Evolutionary conservation across 2,329 filamentous ascomycete species (phyloP).

Genomic region (Phyllosticta capitalensis): DNA sequence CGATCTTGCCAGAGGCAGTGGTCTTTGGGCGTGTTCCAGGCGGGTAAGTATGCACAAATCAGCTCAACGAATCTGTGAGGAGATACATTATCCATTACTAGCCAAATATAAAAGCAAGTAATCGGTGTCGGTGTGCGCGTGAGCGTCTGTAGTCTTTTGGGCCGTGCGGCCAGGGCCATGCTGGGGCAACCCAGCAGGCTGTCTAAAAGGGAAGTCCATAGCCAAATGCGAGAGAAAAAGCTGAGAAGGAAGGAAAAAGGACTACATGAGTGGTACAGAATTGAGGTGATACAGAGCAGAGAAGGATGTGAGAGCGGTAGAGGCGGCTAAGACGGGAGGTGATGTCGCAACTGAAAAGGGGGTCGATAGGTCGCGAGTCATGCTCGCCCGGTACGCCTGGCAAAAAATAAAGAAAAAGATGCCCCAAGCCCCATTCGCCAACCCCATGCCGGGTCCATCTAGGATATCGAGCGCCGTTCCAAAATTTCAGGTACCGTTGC

Average conservation of each 20-base stretch:
- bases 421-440: constrained; percentile 10
- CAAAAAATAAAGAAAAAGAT: not conserved
- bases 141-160: not conserved
- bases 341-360: not conserved
- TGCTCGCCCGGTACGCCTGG: constrained; percentile 3
- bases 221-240: not conserved
- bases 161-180: not conserved
- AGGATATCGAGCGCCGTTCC: constrained; percentile 11
- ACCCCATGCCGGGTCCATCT: constrained; percentile 7
- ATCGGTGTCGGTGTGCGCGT: not conserved
- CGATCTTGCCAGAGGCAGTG: not conserved
- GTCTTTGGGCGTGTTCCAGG: not conserved
- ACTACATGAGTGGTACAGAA: not conserved
- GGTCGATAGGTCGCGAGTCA: not conserved
- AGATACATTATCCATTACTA: not conserved
- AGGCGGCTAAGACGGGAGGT: not conserved
- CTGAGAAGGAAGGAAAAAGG: not conserved
- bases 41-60: not conserved
- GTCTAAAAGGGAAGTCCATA: not conserved
- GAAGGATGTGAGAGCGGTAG: not conserved
- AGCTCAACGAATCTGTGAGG: not conserved
- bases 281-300: not conserved
- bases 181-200: not conserved
- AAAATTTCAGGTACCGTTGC: constrained; percentile 8
- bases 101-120: not conserved